A percentile compares a stretch with the other conserved stretches of the same genome.
Evolutionary conservation across 768 basidiomycete species (phyloP).

Genomic region (Clathrus columnatus): DNA sequence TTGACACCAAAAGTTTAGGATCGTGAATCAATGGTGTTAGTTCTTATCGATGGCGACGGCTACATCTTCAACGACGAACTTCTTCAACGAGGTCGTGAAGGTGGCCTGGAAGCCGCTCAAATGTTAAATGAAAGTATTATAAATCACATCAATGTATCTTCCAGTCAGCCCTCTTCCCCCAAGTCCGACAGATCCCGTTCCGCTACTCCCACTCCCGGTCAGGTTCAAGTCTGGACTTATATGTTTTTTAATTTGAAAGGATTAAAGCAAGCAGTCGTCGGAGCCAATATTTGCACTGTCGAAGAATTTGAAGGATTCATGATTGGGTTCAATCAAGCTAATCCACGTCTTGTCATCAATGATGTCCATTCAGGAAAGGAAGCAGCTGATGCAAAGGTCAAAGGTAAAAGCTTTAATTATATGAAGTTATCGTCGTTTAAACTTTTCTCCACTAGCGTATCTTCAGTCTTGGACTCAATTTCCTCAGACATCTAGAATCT

Average conservation of each 20-base stretch:
- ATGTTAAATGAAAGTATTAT: slow-evolving; percentile 28
- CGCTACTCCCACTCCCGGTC: neutral
- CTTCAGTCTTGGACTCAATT: slow-evolving; percentile 61
- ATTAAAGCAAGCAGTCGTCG: slow-evolving; percentile 7
- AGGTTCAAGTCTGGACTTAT: slow-evolving; percentile 8
- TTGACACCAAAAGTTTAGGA: slow-evolving; percentile 1
- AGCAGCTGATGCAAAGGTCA: slow-evolving; percentile 68
- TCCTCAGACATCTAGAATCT: slow-evolving; percentile 65
- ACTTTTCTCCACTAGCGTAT: slow-evolving; percentile 39
- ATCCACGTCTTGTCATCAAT: slow-evolving; percentile 56
- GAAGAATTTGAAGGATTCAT: slow-evolving; percentile 54
- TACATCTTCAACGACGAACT: slow-evolving; percentile 49
- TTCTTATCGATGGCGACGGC: slow-evolving; percentile 55
- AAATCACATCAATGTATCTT: slow-evolving; percentile 39
- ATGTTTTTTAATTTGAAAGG: slow-evolving; percentile 10
- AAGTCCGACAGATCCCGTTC: neutral
- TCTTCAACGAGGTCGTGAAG: slow-evolving; percentile 45
- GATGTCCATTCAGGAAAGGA: slow-evolving; percentile 68
- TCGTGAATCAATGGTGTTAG: slow-evolving; percentile 7
- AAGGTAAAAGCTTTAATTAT: slow-evolving; percentile 35
- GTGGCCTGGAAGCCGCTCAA: slow-evolving; percentile 49
- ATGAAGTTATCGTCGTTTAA: neutral
- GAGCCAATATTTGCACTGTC: slow-evolving; percentile 10
- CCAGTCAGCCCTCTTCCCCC: neutral
- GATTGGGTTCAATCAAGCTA: slow-evolving; percentile 61